Percentiles rank a stretch among this genome's conserved stretches.
phyloP scores from a whole-genome alignment of 2,329 filamentous ascomycete genomes.

The Fusarium concolor region DNA sequence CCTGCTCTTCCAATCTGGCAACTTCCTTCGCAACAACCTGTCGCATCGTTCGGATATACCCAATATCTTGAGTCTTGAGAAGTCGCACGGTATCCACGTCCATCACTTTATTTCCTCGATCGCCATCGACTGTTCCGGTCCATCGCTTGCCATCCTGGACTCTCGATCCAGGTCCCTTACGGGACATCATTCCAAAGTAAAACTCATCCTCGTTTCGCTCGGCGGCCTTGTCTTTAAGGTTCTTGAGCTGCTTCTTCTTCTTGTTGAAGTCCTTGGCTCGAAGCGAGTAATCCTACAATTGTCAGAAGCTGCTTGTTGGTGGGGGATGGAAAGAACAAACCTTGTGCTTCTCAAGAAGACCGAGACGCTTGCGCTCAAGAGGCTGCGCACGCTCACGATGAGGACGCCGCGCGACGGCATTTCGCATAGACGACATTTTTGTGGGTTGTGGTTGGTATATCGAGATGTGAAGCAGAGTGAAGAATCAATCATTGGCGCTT shows the following conservation, averaged over 20 bases:
- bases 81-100: conserved; percentile 69
- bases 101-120: conserved; percentile 67
- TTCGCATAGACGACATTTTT: conserved; percentile 69
- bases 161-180: conserved; percentile 64
- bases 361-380: conserved; percentile 83
- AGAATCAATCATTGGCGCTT: conserved; percentile 20
- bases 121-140: conserved; percentile 67
- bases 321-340: conserved; percentile 54
- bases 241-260: conserved; percentile 71
- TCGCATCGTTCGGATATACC: conserved; percentile 71
- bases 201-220: conserved; percentile 80
- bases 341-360: conserved; percentile 96
- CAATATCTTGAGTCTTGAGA: conserved; percentile 76
- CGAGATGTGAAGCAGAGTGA: conserved; percentile 1
- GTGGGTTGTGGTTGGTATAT: background rate
- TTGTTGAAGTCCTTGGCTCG: conserved; percentile 74
- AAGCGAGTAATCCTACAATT: conserved; percentile 68
- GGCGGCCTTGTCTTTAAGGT: conserved; percentile 69
- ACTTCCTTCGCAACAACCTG: conserved; percentile 71
- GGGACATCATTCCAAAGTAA: conserved; percentile 76
- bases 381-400: conserved; percentile 93
- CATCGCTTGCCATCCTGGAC: conserved; percentile 63
- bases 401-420: conserved; percentile 80
- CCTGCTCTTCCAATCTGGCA: conserved; percentile 63
- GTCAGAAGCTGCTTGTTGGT: conserved; percentile 22